Percentiles rank a stretch among this genome's conserved stretches.
phyloP scores from a whole-genome alignment of 2,329 filamentous ascomycete genomes.

The Albophoma yamanashiensis region DNA sequence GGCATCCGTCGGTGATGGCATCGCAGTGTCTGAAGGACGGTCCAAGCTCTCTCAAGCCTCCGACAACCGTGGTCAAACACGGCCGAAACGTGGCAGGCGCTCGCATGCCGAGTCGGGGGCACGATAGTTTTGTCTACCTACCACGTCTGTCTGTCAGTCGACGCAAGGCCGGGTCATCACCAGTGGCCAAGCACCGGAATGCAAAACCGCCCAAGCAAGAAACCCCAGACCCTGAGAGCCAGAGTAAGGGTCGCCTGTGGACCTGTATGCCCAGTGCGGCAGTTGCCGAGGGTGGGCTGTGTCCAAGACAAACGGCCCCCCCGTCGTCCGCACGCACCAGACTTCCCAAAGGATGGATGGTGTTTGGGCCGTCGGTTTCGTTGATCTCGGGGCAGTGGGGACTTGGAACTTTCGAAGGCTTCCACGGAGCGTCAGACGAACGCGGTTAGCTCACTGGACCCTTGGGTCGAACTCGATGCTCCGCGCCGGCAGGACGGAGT shows the following conservation, averaged over 20 bases:
- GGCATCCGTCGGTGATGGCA: background rate
- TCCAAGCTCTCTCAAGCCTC: background rate
- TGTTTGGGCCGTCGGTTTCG: background rate
- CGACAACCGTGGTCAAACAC: background rate
- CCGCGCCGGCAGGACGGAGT: background rate
- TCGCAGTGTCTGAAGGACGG: background rate
- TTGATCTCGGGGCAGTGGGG: background rate
- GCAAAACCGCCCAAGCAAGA: background rate
- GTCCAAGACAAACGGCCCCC: background rate
- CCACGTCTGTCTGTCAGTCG: background rate
- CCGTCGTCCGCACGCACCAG: background rate
- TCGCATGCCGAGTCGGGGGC: background rate
- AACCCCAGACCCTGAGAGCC: background rate
- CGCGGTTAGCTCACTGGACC: background rate
- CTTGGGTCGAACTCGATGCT: background rate
- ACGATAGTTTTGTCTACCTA: background rate
- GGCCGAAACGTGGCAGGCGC: background rate
- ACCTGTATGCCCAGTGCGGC: slow-evolving; percentile 1
- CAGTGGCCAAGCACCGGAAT: background rate
- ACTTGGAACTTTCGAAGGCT: background rate
- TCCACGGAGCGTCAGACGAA: background rate
- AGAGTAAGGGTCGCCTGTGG: background rate
- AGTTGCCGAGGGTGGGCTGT: slow-evolving; percentile 1
- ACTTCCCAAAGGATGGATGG: background rate
- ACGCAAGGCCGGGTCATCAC: background rate